Evolutionary conservation across 176 grass and related monocot genomes (phyloP).

Genomic region (Cenchrus fungigraminus): DNA sequence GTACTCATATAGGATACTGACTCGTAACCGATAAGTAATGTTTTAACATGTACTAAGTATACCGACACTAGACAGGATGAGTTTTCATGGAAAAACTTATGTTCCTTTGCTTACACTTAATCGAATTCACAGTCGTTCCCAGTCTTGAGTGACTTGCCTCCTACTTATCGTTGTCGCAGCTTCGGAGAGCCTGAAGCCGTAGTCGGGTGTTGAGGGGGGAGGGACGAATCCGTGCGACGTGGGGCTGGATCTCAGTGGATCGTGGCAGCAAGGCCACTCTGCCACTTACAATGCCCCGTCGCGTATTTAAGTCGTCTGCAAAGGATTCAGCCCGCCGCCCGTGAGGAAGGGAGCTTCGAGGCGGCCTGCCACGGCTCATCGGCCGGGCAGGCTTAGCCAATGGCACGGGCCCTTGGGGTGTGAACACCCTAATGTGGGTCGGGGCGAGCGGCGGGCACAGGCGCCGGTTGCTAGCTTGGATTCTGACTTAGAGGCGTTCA

Average conservation of each 20-base stretch:
- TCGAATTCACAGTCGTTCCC: no score
- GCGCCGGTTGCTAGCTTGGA: conserved; percentile 63
- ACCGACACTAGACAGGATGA: no score
- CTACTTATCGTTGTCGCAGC: no score
- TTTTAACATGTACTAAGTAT: no score
- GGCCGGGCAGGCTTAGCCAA: conserved; percentile 3
- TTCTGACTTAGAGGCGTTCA: conserved; percentile 75
- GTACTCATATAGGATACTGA: no score
- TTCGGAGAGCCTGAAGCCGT: no score
- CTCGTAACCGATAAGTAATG: no score
- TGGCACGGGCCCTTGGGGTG: conserved; percentile 23
- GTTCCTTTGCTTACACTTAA: no score
- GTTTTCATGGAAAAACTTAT: no score
- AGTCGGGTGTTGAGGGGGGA: neutral
- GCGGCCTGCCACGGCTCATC: neutral
- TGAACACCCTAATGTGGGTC: conserved; percentile 25
- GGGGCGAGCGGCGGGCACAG: conserved; percentile 35
- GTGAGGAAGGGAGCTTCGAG: conserved; percentile 53
- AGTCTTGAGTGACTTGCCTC: no score
- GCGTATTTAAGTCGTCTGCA: conserved; percentile 73
- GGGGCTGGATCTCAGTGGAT: conserved; percentile 54
- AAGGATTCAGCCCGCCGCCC: conserved; percentile 60
- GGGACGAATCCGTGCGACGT: conserved; percentile 20
- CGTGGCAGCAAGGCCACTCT: conserved; percentile 68
- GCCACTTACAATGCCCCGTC: conserved; percentile 67